These are phyloP conservation scores for Letharia lupina DNA, from an alignment of 495 filamentous ascomycete species.

Conservation along the genomic window DNA sequence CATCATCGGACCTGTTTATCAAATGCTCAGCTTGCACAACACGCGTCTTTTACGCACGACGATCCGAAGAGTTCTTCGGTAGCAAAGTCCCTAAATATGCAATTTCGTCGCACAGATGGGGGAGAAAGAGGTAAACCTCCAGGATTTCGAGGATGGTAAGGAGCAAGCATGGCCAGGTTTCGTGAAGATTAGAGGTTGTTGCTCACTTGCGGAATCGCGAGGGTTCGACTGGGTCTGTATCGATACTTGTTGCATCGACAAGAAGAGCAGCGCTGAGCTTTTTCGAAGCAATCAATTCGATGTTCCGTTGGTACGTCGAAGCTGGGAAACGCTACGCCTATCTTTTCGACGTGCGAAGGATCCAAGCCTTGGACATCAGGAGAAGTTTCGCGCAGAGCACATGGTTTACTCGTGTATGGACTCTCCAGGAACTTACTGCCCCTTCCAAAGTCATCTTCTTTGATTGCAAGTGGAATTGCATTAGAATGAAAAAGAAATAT, in stretches of 20 bases:
- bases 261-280: conserved; percentile 34
- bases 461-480: conserved; percentile 26
- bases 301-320: conserved; percentile 33
- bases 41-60: neutral
- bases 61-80: conserved; percentile 32
- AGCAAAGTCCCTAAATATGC: conserved; percentile 27
- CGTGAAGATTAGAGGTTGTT: conserved; percentile 24
- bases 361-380: neutral
- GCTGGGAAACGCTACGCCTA: conserved; percentile 33
- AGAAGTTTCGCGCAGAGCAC: conserved; percentile 28
- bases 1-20: too few species aligned
- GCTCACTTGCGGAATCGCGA: conserved; percentile 19
- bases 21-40: too few species aligned
- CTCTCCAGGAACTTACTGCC: conserved; percentile 38
- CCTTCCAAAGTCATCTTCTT: conserved; percentile 31
- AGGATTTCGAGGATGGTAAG: conserved; percentile 24
- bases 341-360: conserved; percentile 30
- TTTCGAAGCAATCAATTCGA: conserved; percentile 21
- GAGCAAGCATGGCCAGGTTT: conserved; percentile 19
- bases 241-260: conserved; percentile 41
- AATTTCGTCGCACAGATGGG: conserved; percentile 34
- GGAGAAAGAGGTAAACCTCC: conserved; percentile 28
- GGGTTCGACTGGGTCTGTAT: conserved; percentile 32
- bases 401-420: conserved; percentile 41
- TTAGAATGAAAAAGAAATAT: conserved; percentile 26